These are phyloP conservation scores for Aeminium ludgeri DNA, from an alignment of 495 filamentous ascomycete species.

Conservation along the genomic window DNA sequence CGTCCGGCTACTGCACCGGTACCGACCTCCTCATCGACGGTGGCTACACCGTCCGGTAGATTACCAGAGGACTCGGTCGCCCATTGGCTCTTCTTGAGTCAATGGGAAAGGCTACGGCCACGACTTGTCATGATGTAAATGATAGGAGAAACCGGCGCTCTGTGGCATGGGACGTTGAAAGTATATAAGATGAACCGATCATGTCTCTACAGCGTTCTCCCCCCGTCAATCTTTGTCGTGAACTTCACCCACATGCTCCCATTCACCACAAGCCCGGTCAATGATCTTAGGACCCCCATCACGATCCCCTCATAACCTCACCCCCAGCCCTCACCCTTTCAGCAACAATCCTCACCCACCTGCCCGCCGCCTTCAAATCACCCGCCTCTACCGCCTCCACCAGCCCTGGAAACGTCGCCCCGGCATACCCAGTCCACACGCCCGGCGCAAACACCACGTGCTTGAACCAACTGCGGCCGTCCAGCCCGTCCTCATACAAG, in stretches of 20 bases:
- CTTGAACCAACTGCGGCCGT: constrained; percentile 47
- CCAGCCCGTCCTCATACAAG: constrained; percentile 39
- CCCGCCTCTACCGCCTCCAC: constrained; percentile 42
- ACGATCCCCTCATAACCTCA: too few species aligned
- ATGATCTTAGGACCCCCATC: too few species aligned
- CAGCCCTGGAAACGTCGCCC: constrained; percentile 48
- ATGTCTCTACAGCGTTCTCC: background rate
- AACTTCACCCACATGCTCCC: too few species aligned
- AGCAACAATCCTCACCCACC: constrained; percentile 23
- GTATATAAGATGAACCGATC: too few species aligned
- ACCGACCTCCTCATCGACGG: constrained; percentile 40
- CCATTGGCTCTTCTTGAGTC: background rate
- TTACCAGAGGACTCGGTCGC: background rate
- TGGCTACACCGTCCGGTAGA: constrained; percentile 30
- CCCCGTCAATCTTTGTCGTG: constrained; percentile 1
- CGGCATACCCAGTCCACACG: constrained; percentile 77
- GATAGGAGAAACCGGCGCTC: too few species aligned
- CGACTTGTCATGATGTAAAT: too few species aligned
- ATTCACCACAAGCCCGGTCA: too few species aligned
- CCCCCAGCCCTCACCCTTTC: constrained; percentile 13
- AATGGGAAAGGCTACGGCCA: too few species aligned
- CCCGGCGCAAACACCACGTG: constrained; percentile 60
- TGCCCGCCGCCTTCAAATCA: constrained; percentile 24
- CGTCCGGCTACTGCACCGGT: constrained; percentile 33
- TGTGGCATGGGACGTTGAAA: too few species aligned